Base-by-base conservation (phyloP, 2,329 filamentous ascomycete genomes). In the Zymoseptoria tritici region DNA sequence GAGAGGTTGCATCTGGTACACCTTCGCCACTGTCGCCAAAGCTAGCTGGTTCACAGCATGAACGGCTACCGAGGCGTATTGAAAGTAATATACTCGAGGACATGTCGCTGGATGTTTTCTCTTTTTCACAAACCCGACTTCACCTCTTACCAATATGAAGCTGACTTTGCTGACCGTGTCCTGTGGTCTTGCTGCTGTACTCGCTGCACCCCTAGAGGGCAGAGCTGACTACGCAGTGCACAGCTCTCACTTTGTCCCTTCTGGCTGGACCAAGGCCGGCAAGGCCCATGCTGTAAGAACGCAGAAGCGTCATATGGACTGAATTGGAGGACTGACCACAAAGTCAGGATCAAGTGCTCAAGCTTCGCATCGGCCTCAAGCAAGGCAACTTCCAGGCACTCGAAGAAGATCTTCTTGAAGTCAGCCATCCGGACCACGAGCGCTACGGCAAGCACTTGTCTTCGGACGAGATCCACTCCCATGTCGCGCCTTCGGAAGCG, bases 401-500 rank as follows among this genome's bases (percentile, higher is more conserved):
- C 54, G 84, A 88, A 70, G 78, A 83, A 67, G 78, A 76, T 7
- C 78, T 86, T 6, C 77, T 85, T 59, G 81, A 85, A 56, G 77
- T 88, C 31, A 86, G 86, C 1, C 84, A 83, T 1, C 86, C 86
- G 1, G 78, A 77, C 36, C 79, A 85, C 66, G 72, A 77, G 1
- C 77, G 75, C 21, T 89, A 89, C 69, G 85, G 86, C 29, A 76
- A 80, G 65, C 83, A 88, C 67, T 73, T 63, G 54, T 62, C 61
- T 1, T 88, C 73, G 83, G 80, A 60, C 79, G 81, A 31, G 78
- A 84, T 52, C 87, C 52, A 80, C 80, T 42, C 74, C 75, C 1
- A 77, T 81, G 60, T 74, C 84, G 55, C 81, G 78, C 83, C 85
- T 0, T 72, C 77, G 5, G 69, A 74, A 1, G 75, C 79, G n/a